Percentiles rank a stretch among this genome's conserved stretches.
Conservation (phyloP, 2,329 filamentous ascomycete species). For the Alternaria solani region DNA sequence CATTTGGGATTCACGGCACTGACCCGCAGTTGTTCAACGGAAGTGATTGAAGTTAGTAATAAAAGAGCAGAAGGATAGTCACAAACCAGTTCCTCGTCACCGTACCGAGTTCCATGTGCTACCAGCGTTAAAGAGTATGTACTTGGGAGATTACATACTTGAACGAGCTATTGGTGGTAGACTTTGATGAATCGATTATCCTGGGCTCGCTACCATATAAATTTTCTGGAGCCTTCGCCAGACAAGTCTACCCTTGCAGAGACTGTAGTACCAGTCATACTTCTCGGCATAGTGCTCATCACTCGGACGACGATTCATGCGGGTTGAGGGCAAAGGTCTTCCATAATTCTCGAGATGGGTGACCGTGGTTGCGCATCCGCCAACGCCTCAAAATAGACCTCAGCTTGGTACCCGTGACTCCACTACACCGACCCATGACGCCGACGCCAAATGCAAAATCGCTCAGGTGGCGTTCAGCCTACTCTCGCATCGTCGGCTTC, state of each 20-base stretch:
- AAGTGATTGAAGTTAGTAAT: not conserved
- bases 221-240: not conserved
- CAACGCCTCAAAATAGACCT: constrained; percentile 5
- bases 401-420: constrained; percentile 3
- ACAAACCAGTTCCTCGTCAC: not conserved
- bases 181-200: not conserved
- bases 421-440: constrained; percentile 7
- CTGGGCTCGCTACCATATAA: constrained; percentile 1
- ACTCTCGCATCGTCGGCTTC: constrained; percentile 45
- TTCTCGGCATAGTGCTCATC: not conserved
- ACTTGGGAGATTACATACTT: not conserved
- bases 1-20: not conserved
- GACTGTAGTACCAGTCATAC: not conserved
- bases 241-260: not conserved
- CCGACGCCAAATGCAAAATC: constrained; percentile 2
- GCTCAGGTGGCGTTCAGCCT: constrained; percentile 16
- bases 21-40: not conserved
- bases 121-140: not conserved
- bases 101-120: not conserved
- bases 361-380: not conserved
- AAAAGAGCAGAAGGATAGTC: not conserved
- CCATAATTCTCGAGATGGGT: not conserved
- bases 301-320: not conserved
- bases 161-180: not conserved
- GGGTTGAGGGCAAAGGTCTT: not conserved